These are phyloP conservation scores for Rheum nobile DNA, from an alignment of 148 eudicot species.

Conservation along the genomic window DNA sequence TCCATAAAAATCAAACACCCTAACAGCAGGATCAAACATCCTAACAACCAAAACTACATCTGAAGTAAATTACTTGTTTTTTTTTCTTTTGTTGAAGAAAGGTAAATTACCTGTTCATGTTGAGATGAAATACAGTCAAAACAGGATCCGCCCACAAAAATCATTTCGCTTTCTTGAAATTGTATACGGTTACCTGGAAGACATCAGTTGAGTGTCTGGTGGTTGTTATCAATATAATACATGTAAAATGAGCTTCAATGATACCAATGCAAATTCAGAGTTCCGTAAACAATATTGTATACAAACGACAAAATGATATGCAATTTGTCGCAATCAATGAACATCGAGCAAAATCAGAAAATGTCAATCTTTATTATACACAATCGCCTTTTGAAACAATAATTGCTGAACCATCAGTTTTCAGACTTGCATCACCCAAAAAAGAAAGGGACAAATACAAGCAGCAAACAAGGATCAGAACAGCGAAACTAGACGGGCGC, in stretches of 20 bases:
- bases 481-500: too few species aligned
- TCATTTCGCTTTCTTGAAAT: constrained; percentile 17
- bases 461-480: too few species aligned
- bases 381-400: too few species aligned
- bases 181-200: background rate
- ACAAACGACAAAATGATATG: background rate
- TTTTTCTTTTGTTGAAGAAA: too few species aligned
- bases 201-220: background rate
- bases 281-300: background rate
- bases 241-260: background rate
- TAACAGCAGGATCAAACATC: background rate
- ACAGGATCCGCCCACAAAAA: constrained; percentile 36
- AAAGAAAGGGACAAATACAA: too few species aligned
- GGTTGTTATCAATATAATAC: background rate
- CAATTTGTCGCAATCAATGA: background rate
- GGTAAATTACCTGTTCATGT: constrained; percentile 3
- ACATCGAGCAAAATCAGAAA: background rate
- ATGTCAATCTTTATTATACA: too few species aligned
- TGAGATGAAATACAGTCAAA: constrained; percentile 24
- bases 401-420: background rate
- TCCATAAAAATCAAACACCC: background rate
- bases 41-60: background rate
- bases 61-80: background rate
- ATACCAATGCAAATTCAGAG: background rate
- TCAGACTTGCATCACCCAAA: too few species aligned